Conservation (phyloP, 768 basidiomycete genomes). For the Tremella yokohamensis region DNA sequence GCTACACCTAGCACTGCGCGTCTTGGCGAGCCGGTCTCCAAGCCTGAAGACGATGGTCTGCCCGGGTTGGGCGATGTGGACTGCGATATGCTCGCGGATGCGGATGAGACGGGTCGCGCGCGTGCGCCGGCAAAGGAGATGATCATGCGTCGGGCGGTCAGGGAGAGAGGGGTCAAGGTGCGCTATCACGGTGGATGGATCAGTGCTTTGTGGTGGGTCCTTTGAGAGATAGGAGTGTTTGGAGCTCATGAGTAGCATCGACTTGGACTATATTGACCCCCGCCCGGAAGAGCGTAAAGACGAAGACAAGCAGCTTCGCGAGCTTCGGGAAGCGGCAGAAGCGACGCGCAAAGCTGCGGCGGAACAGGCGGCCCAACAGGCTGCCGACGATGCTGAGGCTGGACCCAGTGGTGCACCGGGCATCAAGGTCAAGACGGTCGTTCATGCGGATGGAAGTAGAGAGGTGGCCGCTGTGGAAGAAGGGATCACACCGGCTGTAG, state of each 20-base stretch:
- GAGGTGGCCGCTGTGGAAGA: too few relatives aligned
- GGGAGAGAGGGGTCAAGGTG: slow-evolving; percentile 42
- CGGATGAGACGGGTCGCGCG: slow-evolving; percentile 37
- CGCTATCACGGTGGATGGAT: slow-evolving; percentile 45
- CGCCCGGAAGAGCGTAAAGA: slow-evolving; percentile 28
- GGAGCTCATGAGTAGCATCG: slow-evolving; percentile 30
- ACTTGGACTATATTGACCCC: slow-evolving; percentile 43
- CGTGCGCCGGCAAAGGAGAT: slow-evolving; percentile 37
- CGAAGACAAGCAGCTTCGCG: slow-evolving; percentile 18
- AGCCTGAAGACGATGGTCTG: slow-evolving; percentile 26
- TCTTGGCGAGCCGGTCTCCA: slow-evolving; percentile 22
- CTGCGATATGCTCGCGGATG: slow-evolving; percentile 48
- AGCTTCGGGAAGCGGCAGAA: slow-evolving; percentile 4
- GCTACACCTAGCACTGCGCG: slow-evolving; percentile 30
- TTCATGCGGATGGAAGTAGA: too few relatives aligned
- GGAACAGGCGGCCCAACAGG: slow-evolving; percentile 13
- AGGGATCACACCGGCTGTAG: not conserved
- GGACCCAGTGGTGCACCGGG: not conserved
- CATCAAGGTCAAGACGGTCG: not conserved
- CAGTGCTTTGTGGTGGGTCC: slow-evolving; percentile 43
- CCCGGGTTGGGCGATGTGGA: slow-evolving; percentile 43
- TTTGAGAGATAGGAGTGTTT: not conserved
- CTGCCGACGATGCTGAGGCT: slow-evolving; percentile 7
- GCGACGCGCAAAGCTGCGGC: slow-evolving; percentile 11
- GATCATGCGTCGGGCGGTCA: slow-evolving; percentile 39